These are phyloP conservation scores for Metschnikowia lunata DNA, from an alignment of 805 yeast genomes.

Conservation along the genomic window DNA sequence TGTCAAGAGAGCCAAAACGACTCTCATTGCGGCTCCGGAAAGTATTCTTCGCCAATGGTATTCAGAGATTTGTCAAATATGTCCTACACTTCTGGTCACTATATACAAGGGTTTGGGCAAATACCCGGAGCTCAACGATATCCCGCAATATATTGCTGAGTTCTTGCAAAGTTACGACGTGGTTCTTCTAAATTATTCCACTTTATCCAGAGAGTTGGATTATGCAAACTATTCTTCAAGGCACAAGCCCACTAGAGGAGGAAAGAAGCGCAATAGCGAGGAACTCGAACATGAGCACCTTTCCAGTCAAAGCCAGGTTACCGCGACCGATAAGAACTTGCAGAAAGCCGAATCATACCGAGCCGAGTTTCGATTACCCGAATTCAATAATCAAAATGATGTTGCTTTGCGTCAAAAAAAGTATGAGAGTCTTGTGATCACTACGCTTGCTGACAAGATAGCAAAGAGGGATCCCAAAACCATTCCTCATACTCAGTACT, in stretches of 20 bases:
- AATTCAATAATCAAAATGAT: conserved; percentile 5
- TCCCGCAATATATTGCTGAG: conserved; percentile 45
- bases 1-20: conserved; percentile 56
- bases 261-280: conserved; percentile 12
- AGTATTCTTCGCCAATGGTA: conserved; percentile 85
- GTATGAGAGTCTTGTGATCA: conserved; percentile 14
- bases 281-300: not conserved
- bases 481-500: conserved; percentile 22
- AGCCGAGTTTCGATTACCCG: conserved; percentile 11
- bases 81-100: conserved; percentile 58
- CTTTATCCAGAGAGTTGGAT: conserved; percentile 71
- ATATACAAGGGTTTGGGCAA: conserved; percentile 55
- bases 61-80: conserved; percentile 56
- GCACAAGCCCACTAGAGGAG: conserved; percentile 40
- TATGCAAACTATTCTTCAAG: conserved; percentile 70
- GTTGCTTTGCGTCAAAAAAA: conserved; percentile 10
- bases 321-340: conserved; percentile 5
- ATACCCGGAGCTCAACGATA: conserved; percentile 24
- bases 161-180: conserved; percentile 62
- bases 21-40: conserved; percentile 81
- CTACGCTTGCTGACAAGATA: conserved; percentile 10
- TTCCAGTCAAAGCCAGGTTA: not conserved
- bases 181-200: conserved; percentile 72
- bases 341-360: conserved; percentile 7
- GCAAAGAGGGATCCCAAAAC: conserved; percentile 7